A percentile compares a stretch with the other conserved stretches of the same genome.
Conservation (phyloP, 768 basidiomycete species). For the Leccinum obscurum region DNA sequence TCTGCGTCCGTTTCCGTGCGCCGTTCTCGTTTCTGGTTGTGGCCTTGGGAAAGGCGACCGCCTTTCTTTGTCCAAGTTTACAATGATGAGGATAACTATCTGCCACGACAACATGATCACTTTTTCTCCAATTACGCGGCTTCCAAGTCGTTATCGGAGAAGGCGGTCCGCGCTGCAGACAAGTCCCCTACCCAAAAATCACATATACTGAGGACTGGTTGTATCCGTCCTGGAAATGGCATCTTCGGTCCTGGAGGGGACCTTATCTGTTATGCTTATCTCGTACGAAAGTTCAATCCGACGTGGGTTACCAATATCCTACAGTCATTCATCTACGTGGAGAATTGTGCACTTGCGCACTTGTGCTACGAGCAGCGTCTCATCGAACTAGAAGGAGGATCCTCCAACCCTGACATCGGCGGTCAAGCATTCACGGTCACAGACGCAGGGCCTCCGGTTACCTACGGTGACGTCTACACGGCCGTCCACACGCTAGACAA, state of each 20-base stretch:
- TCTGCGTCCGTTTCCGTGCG: constrained; percentile 65
- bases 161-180: constrained; percentile 44
- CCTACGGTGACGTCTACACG: constrained; percentile 63
- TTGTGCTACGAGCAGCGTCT: constrained; percentile 73
- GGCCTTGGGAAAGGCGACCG: constrained; percentile 73
- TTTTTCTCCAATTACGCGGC: constrained; percentile 81
- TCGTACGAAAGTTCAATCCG: constrained; percentile 58
- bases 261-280: constrained; percentile 62
- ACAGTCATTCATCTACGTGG: constrained; percentile 71
- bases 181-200: constrained; percentile 31
- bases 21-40: constrained; percentile 61
- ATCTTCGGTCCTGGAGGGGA: constrained; percentile 77
- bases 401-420: constrained; percentile 60
- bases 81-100: constrained; percentile 54
- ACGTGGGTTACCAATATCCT: constrained; percentile 60
- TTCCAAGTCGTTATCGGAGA: constrained; percentile 62
- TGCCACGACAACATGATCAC: constrained; percentile 55
- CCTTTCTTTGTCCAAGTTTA: constrained; percentile 59
- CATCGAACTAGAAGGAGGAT: constrained; percentile 48
- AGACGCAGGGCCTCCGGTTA: constrained; percentile 63
- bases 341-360: constrained; percentile 74
- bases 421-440: constrained; percentile 68
- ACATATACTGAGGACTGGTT: constrained; percentile 59
- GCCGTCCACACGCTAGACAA: constrained; percentile 57
- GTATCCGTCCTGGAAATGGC: constrained; percentile 77